Evolutionary conservation across 208 protist species (phyloP).

Genomic region (Trypanosoma platydactyli): DNA sequence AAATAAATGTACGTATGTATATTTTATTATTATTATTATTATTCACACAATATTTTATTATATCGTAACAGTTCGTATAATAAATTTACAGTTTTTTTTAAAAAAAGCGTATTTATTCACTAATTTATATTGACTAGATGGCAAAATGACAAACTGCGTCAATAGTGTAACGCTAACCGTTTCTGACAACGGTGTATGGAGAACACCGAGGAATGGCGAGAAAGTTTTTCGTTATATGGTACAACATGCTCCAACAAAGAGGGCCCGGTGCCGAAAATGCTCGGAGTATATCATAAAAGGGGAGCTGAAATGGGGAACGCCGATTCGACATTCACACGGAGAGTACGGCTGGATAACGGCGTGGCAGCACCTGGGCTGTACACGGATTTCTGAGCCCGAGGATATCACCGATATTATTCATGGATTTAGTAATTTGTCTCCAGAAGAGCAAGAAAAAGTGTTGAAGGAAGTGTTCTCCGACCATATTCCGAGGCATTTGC

Average conservation of each 20-base stretch:
- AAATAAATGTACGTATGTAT: slow-evolving; percentile 14
- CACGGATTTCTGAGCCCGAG: slow-evolving; percentile 37
- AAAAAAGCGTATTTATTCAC: slow-evolving; percentile 1
- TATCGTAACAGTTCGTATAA: slow-evolving; percentile 8
- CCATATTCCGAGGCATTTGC: slow-evolving; percentile 61
- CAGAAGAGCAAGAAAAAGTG: slow-evolving; percentile 56
- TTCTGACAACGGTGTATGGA: slow-evolving; percentile 65
- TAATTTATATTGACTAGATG: slow-evolving; percentile 31
- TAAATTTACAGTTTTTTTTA: slow-evolving; percentile 3
- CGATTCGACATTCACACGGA: slow-evolving; percentile 77
- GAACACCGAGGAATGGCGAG: slow-evolving; percentile 40
- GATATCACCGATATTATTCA: slow-evolving; percentile 36
- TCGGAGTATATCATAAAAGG: slow-evolving; percentile 80
- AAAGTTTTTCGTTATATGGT: slow-evolving; percentile 65
- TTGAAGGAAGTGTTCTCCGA: slow-evolving; percentile 50
- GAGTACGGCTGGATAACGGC: slow-evolving; percentile 89
- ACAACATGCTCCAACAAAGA: slow-evolving; percentile 57
- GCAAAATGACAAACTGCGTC: slow-evolving; percentile 71
- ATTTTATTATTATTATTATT: slow-evolving; percentile 26
- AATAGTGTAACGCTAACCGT: slow-evolving; percentile 64
- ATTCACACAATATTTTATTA: too few species aligned
- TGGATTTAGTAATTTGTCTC: slow-evolving; percentile 48
- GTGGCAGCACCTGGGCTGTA: slow-evolving; percentile 86
- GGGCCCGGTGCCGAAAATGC: slow-evolving; percentile 85
- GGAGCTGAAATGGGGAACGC: slow-evolving; percentile 77